Percentiles rank a stretch among this genome's conserved stretches.
Evolutionary conservation across 768 basidiomycete genomes (phyloP).

Genomic region (Multifurca ochricompacta): DNA sequence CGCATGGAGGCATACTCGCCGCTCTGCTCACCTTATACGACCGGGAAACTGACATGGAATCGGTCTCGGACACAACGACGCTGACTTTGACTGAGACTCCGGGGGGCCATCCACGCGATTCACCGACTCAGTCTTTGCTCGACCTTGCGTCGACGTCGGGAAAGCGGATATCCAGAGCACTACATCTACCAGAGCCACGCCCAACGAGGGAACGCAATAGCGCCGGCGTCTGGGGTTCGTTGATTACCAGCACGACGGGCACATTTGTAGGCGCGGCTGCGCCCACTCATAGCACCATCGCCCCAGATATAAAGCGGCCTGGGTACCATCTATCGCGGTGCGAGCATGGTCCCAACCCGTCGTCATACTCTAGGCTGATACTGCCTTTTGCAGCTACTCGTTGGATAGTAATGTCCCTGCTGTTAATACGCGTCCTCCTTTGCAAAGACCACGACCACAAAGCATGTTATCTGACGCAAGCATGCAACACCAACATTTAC

Average conservation of each 20-base stretch:
- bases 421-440: constrained; percentile 21
- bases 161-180: constrained; percentile 10
- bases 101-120: constrained; percentile 22
- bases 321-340: constrained; percentile 64
- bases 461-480: constrained; percentile 18
- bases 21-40: constrained; percentile 59
- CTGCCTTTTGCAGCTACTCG: constrained; percentile 29
- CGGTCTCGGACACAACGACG: constrained; percentile 13
- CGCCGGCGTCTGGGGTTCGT: constrained; percentile 60
- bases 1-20: constrained; percentile 50
- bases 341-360: not conserved
- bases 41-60: constrained; percentile 24
- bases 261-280: constrained; percentile 56
- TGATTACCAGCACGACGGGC: constrained; percentile 57
- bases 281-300: constrained; percentile 41
- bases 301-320: constrained; percentile 51
- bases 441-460: constrained; percentile 12
- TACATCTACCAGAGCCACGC: constrained; percentile 18
- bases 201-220: constrained; percentile 38
- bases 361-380: not conserved
- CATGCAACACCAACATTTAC: not conserved
- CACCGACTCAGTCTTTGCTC: constrained; percentile 4
- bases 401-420: constrained; percentile 22
- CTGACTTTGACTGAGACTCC: constrained; percentile 24
- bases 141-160: constrained; percentile 13